phyloP scores from a whole-genome alignment of 352 stramenopile genomes.

The Globisporangium polare region DNA sequence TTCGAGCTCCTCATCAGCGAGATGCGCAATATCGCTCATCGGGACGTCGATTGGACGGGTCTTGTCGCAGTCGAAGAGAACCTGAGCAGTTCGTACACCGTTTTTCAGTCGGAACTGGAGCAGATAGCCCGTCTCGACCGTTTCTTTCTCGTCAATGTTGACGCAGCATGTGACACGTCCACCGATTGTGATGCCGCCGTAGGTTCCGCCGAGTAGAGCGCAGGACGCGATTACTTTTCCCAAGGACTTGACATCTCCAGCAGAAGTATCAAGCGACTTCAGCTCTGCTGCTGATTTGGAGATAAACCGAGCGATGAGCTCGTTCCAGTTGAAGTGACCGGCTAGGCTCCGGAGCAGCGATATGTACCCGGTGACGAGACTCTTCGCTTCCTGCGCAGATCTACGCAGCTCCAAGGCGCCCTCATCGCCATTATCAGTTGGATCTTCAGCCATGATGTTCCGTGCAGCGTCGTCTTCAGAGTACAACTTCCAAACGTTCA shows the following conservation, averaged over 20 bases:
- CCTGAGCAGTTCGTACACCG: constrained; percentile 33
- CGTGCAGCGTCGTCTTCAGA: constrained; percentile 13
- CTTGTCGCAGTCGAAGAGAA: constrained; percentile 70
- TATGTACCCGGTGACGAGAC: constrained; percentile 38
- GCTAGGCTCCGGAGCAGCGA: constrained; percentile 41
- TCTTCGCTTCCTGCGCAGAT: constrained; percentile 41
- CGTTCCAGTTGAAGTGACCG: constrained; percentile 27
- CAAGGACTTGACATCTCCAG: constrained; percentile 7
- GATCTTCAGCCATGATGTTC: background rate
- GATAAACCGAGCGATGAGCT: constrained; percentile 27
- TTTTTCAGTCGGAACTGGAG: constrained; percentile 45
- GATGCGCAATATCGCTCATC: constrained; percentile 38
- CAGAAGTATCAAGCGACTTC: background rate
- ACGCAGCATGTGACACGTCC: constrained; percentile 67
- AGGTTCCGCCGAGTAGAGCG: constrained; percentile 51
- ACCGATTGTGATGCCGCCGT: constrained; percentile 42
- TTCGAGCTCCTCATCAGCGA: constrained; percentile 39
- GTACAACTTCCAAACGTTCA: constrained; percentile 48
- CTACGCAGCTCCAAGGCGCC: constrained; percentile 29
- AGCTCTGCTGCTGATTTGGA: constrained; percentile 13
- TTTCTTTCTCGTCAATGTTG: constrained; percentile 71
- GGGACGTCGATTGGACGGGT: constrained; percentile 51
- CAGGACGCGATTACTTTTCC: constrained; percentile 35
- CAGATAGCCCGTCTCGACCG: constrained; percentile 65
- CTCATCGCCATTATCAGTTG: background rate